Evolutionary conservation across 768 basidiomycete species (phyloP), one percentile per base, ranked within the genome.

Genomic region (Pleurotus ostreatus): DNA sequence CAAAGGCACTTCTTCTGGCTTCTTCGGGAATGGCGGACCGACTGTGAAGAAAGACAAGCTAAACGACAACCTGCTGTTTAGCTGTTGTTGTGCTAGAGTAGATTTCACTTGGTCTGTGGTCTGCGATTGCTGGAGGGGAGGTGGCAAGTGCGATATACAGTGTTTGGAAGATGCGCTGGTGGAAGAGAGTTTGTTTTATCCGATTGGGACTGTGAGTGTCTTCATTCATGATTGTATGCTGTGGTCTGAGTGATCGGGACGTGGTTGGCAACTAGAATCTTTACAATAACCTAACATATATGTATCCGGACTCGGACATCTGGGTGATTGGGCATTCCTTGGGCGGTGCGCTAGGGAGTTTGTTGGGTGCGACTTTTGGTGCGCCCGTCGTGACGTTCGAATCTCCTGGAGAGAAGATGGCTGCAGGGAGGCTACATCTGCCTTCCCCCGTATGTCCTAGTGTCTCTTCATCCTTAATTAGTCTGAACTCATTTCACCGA

Each of bases 91-190:
- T 69, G 96, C 96, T 0, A 75, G 84, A 15, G 81, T 97, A 25
- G 92, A 92, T 65, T 96, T 92, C 85, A 84, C 90, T 15, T 98
- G 96, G 96, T 84, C 88, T 46, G 83, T 92, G 0, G 95, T 98
- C 16, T 98, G 96, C 70, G 90, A 84, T 56, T 98, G 96, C 68
- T 88, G 89, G 70, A 76, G 80, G 52, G 80, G 85, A 7, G 86
- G 86, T 4, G 88, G 85, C 81, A 87, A 86, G 63, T 98, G 95
- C 70, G 82, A 92, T 62, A 78, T 85, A 64, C 74, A 78, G 22
- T 98, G 95, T 66, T 59, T 97, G 55, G 89, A 91, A 68, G 66
- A 79, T 12, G 80, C 93, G 12, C 69, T 97, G 59, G 75, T 84
- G 34, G 83, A 86, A 15, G 92, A 97, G 20, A 86, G 82, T 60